Conservation (phyloP, 179 eudicot species). For the Gypsophila paniculata region DNA sequence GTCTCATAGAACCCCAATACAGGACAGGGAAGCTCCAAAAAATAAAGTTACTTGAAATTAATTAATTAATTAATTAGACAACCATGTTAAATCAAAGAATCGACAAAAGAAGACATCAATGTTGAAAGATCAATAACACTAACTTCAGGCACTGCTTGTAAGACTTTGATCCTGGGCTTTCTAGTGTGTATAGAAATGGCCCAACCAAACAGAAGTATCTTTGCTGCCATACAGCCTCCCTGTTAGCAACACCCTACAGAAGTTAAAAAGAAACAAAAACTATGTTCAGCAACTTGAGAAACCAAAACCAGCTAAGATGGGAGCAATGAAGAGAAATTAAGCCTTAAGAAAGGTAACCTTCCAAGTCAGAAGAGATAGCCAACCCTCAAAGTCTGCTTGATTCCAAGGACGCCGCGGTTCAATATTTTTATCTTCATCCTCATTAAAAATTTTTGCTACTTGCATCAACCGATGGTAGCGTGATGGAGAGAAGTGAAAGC, state of each 20-base stretch:
- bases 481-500: conserved; percentile 92
- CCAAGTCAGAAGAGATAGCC: conserved; percentile 81
- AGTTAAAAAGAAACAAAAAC: conserved; percentile 16
- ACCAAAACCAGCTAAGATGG: not conserved
- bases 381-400: conserved; percentile 92
- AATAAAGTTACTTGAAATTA: not conserved
- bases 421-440: conserved; percentile 39
- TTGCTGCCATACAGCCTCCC: conserved; percentile 95
- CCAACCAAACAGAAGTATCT: conserved; percentile 89
- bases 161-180: conserved; percentile 67
- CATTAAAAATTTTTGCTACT: conserved; percentile 64
- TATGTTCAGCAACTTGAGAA: not conserved
- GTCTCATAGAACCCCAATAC: not conserved
- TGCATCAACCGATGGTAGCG: conserved; percentile 97
- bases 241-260: conserved; percentile 78
- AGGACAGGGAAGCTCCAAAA: not conserved
- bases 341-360: conserved; percentile 48
- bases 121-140: conserved; percentile 9
- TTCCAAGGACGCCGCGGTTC: conserved; percentile 65
- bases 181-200: conserved; percentile 73
- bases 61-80: not conserved
- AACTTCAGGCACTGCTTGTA: conserved; percentile 87
- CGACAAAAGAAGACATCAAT: not conserved
- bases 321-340: not conserved
- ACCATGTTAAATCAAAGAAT: not conserved